A percentile compares a stretch with the other conserved stretches of the same genome.
Evolutionary conservation across 441 rosid genomes (phyloP).

Genomic region (Raphanus hybrid): DNA sequence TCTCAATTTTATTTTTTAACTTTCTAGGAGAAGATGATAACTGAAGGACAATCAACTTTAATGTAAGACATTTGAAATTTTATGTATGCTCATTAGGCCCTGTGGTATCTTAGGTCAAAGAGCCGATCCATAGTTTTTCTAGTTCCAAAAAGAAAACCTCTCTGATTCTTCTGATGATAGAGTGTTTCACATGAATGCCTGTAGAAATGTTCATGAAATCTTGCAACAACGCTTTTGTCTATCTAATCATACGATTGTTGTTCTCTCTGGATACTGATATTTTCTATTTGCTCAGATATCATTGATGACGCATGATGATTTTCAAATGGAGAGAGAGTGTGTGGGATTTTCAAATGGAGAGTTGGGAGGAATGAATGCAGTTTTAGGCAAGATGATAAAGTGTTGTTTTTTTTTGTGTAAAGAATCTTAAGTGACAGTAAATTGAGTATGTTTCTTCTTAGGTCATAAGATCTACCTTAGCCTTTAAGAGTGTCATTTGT

Average conservation of each 20-base stretch:
- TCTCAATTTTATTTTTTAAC: not conserved
- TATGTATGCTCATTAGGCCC: too few relatives aligned
- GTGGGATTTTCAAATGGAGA: not conserved
- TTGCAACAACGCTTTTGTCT: conserved; percentile 7
- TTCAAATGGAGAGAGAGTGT: not conserved
- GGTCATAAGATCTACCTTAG: conserved; percentile 8
- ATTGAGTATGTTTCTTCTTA: conserved; percentile 21
- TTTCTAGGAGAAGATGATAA: conserved; percentile 24
- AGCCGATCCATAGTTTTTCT: too few relatives aligned
- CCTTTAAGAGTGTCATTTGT: conserved; percentile 4
- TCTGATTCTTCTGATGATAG: not conserved
- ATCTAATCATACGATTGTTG: not conserved
- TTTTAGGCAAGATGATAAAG: not conserved
- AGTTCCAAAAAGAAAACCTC: too few relatives aligned
- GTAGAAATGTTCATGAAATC: conserved; percentile 8
- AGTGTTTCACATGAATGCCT: not conserved
- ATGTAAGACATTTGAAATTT: too few relatives aligned
- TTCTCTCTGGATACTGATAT: conserved; percentile 16
- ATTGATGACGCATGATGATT: conserved; percentile 38
- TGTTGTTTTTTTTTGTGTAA: conserved; percentile 3
- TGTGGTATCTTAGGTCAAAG: too few relatives aligned
- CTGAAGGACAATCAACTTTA: not conserved
- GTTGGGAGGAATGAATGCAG: conserved; percentile 11
- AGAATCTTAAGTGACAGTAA: conserved; percentile 6
- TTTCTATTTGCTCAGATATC: conserved; percentile 26